Conservation (phyloP, 805 yeast species). For the Ogataea trehalophila region DNA sequence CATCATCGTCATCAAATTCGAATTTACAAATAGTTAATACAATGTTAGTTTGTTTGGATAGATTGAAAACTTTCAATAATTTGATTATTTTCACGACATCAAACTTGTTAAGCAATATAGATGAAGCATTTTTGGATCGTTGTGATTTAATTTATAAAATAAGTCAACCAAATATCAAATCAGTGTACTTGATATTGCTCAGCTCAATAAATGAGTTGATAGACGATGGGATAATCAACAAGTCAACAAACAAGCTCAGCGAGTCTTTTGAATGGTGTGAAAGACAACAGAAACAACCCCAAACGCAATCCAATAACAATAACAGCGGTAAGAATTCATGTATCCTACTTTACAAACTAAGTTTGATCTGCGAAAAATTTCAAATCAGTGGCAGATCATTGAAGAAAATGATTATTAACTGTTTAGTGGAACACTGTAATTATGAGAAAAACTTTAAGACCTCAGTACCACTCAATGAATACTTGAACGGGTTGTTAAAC, state of each 20-base stretch:
- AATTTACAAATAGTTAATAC: constrained; percentile 39
- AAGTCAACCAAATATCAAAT: constrained; percentile 30
- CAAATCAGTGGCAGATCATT: constrained; percentile 11
- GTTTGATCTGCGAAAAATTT: constrained; percentile 2
- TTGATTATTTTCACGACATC: constrained; percentile 38
- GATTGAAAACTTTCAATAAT: constrained; percentile 31
- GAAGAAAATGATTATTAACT: constrained; percentile 2
- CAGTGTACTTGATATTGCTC: constrained; percentile 27
- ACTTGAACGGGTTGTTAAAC: constrained; percentile 3
- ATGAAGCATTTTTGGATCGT: constrained; percentile 41
- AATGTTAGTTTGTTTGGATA: constrained; percentile 37
- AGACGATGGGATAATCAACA: not conserved
- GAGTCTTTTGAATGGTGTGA: not conserved
- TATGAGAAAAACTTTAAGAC: not conserved
- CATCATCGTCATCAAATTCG: constrained; percentile 35
- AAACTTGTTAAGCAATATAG: constrained; percentile 34
- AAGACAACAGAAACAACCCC: not conserved
- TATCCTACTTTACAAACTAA: constrained; percentile 6
- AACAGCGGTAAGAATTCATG: not conserved
- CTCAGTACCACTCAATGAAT: not conserved
- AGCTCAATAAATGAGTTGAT: constrained; percentile 25
- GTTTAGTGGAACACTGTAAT: constrained; percentile 5
- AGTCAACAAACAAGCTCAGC: not conserved
- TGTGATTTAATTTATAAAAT: constrained; percentile 34
- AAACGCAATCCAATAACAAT: no score